These are phyloP conservation scores for Sporothrix protearum DNA, from an alignment of 2,329 filamentous ascomycete species.

Conservation along the genomic window DNA sequence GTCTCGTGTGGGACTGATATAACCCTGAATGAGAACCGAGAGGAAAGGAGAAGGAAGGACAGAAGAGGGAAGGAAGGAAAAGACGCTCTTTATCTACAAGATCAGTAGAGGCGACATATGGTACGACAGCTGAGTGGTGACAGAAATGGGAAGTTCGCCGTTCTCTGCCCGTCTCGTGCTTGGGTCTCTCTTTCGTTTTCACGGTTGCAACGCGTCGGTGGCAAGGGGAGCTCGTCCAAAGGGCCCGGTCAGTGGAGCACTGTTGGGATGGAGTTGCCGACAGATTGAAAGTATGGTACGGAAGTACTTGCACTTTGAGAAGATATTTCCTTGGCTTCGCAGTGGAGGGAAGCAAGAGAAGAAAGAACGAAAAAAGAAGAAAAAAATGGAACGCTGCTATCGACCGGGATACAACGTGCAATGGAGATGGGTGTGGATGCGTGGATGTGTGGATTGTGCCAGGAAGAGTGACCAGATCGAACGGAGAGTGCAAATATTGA, in stretches of 20 bases:
- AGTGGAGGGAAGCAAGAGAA: not conserved
- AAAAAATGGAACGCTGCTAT: constrained; percentile 3
- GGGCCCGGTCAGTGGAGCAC: not conserved
- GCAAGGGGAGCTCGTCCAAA: not conserved
- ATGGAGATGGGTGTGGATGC: not conserved
- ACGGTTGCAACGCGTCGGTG: not conserved
- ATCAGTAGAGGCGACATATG: not conserved
- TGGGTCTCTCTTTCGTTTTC: not conserved
- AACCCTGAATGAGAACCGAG: constrained; percentile 19
- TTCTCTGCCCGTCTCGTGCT: not conserved
- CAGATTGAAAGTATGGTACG: not conserved
- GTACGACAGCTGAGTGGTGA: not conserved
- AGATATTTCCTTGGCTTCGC: not conserved
- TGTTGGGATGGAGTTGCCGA: not conserved
- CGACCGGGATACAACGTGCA: not conserved
- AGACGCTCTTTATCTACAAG: constrained; percentile 2
- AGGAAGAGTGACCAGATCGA: not conserved
- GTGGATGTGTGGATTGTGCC: not conserved
- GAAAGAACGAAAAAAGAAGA: not conserved
- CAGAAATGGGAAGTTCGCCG: too few species aligned
- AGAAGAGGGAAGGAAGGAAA: not conserved
- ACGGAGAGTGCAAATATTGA: not conserved
- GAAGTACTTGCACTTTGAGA: not conserved
- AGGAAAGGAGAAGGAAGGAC: not conserved
- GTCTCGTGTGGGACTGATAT: constrained; percentile 11